Conservation (phyloP, 345 rosid species). For the Linum tenue region DNA sequence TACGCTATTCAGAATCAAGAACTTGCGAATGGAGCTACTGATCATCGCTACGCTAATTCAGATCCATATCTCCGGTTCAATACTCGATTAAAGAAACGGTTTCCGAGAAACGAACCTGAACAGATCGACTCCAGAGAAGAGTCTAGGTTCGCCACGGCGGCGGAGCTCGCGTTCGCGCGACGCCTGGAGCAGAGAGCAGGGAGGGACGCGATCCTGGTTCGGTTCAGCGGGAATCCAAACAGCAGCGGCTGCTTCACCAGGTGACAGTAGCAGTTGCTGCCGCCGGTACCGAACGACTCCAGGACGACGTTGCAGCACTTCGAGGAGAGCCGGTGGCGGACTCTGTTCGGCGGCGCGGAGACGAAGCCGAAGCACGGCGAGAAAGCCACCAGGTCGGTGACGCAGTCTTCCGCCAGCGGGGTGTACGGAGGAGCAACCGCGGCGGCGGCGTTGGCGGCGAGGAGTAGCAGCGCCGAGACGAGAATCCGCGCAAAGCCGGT, state of each 20-base stretch:
- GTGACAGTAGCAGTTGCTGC: constrained; percentile 62
- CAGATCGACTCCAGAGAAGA: constrained; percentile 41
- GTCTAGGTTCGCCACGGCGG: neutral
- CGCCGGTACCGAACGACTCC: constrained; percentile 25
- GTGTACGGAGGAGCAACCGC: constrained; percentile 7
- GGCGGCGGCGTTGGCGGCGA: constrained; percentile 13
- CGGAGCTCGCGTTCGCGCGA: neutral
- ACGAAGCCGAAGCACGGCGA: constrained; percentile 73
- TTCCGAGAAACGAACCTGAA: constrained; percentile 22
- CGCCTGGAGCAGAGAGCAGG: constrained; percentile 35
- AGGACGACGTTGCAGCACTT: constrained; percentile 58
- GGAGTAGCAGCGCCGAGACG: constrained; percentile 18
- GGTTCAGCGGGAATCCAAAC: constrained; percentile 71
- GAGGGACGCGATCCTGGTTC: constrained; percentile 44
- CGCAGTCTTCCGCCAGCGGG: constrained; percentile 31
- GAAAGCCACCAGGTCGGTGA: constrained; percentile 47
- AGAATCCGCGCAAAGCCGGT: constrained; percentile 7
- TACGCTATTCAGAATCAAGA: neutral
- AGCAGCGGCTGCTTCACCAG: constrained; percentile 49
- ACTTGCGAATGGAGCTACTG: neutral
- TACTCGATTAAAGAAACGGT: neutral
- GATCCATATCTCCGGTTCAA: neutral
- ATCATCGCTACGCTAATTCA: neutral
- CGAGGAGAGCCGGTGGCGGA: constrained; percentile 26
- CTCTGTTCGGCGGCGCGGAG: constrained; percentile 52